Evolutionary conservation across 208 protist species (phyloP).

Genomic region (Leishmania amazonensis): DNA sequence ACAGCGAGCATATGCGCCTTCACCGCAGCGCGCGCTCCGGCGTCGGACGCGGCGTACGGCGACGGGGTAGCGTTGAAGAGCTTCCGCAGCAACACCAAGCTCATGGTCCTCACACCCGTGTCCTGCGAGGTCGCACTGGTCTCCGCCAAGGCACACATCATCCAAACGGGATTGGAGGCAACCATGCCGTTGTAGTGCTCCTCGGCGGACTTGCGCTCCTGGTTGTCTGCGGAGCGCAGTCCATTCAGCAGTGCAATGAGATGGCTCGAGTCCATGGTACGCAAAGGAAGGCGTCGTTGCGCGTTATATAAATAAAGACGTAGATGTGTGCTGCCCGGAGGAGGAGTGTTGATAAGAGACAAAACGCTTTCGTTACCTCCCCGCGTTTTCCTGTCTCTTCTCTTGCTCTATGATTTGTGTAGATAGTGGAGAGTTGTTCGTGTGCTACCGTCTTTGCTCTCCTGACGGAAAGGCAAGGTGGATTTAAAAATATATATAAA

Average conservation of each 20-base stretch:
- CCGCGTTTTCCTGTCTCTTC: not conserved
- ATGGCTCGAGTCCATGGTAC: slow-evolving; percentile 50
- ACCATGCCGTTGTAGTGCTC: slow-evolving; percentile 64
- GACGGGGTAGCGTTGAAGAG: slow-evolving; percentile 60
- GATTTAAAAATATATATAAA: not conserved
- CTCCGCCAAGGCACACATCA: slow-evolving; percentile 69
- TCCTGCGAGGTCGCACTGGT: slow-evolving; percentile 55
- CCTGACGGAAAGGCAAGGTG: not conserved
- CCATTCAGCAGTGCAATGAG: slow-evolving; percentile 48
- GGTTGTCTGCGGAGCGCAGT: slow-evolving; percentile 69
- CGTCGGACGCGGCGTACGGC: slow-evolving; percentile 51
- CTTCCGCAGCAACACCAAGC: slow-evolving; percentile 76
- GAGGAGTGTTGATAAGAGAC: not conserved
- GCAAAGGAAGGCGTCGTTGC: slow-evolving; percentile 1
- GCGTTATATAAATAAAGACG: not conserved
- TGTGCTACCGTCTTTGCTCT: not conserved
- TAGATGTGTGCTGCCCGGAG: not conserved
- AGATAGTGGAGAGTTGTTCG: not conserved
- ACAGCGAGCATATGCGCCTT: slow-evolving; percentile 62
- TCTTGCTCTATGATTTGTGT: not conserved
- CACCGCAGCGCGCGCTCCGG: slow-evolving; percentile 49
- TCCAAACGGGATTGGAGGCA: slow-evolving; percentile 43
- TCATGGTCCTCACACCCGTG: slow-evolving; percentile 45
- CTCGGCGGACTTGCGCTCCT: slow-evolving; percentile 69
- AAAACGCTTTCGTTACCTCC: not conserved